phyloP scores from a whole-genome alignment of 371 early-diverging fungal species.

The Mucor circinelloides region DNA sequence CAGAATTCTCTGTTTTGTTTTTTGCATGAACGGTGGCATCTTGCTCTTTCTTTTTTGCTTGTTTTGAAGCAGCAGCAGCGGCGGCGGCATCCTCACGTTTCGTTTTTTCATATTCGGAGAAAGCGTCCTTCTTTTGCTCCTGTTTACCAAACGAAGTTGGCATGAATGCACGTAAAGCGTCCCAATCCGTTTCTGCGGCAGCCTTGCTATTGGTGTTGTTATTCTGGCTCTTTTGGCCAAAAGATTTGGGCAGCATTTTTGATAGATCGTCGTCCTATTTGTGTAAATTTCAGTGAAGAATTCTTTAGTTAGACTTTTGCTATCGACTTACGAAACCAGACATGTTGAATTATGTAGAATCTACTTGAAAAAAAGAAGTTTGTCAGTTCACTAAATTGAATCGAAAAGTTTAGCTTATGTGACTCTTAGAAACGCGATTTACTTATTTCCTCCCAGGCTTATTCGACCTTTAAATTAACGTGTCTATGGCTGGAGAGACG shows the following conservation, averaged over 20 bases:
- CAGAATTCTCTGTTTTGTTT: background rate
- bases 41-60: background rate
- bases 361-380: background rate
- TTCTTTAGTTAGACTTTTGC: background rate
- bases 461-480: too few relatives aligned
- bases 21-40: background rate
- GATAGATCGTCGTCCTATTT: slow-evolving; percentile 56
- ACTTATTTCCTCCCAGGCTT: too few relatives aligned
- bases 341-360: background rate
- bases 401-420: background rate
- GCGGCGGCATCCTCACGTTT: slow-evolving; percentile 30
- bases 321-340: background rate
- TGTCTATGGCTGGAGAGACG: too few relatives aligned
- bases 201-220: slow-evolving; percentile 6
- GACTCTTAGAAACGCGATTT: background rate
- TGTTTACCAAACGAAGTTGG: slow-evolving; percentile 68
- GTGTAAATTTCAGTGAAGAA: background rate
- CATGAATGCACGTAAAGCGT: slow-evolving; percentile 53
- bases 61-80: background rate
- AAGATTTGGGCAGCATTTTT: slow-evolving; percentile 52
- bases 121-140: slow-evolving; percentile 33
- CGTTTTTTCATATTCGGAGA: slow-evolving; percentile 46
- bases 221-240: slow-evolving; percentile 39
- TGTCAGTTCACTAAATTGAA: background rate
- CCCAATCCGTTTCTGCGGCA: slow-evolving; percentile 37